A percentile compares a stretch with the other conserved stretches of the same genome.
Conservation (phyloP, 495 filamentous ascomycete species). For the Podospora comata region DNA sequence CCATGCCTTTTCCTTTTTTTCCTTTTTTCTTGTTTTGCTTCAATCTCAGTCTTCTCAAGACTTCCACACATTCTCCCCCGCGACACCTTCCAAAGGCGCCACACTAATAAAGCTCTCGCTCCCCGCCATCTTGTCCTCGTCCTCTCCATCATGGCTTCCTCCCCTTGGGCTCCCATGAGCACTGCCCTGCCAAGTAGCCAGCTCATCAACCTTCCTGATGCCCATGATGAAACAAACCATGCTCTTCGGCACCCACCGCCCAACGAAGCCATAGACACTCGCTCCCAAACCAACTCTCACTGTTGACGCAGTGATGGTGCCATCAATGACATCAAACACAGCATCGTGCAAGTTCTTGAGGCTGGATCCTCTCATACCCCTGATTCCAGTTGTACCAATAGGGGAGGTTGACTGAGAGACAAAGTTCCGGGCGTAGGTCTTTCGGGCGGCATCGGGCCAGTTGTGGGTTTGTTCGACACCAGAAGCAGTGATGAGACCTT, state of each 20-base stretch:
- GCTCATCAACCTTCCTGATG: constrained; percentile 52
- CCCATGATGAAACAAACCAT: constrained; percentile 90
- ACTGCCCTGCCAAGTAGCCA: constrained; percentile 42
- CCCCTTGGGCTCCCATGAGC: constrained; percentile 28
- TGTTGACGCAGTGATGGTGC: constrained; percentile 46
- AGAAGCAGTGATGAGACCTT: constrained; percentile 28
- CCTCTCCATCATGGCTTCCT: constrained; percentile 15
- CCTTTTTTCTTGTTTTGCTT: not conserved
- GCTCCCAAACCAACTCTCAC: constrained; percentile 80
- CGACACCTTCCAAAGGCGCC: constrained; percentile 32
- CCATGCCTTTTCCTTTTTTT: not conserved
- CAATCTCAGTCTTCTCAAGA: constrained; percentile 15
- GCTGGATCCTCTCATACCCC: constrained; percentile 58
- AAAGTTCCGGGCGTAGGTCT: constrained; percentile 56
- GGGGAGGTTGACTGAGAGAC: constrained; percentile 47
- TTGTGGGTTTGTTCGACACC: constrained; percentile 60
- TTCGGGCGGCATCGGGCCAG: constrained; percentile 58
- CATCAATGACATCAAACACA: constrained; percentile 78
- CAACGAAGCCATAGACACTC: constrained; percentile 78
- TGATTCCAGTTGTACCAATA: constrained; percentile 43
- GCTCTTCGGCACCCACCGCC: constrained; percentile 72
- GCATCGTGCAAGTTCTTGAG: constrained; percentile 75
- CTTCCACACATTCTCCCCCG: constrained; percentile 42
- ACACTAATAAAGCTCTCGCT: constrained; percentile 31
- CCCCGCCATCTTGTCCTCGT: constrained; percentile 2